A percentile compares a stretch with the other conserved stretches of the same genome.
Conservation (phyloP, 179 eudicot species). For the Nepenthes alata region DNA sequence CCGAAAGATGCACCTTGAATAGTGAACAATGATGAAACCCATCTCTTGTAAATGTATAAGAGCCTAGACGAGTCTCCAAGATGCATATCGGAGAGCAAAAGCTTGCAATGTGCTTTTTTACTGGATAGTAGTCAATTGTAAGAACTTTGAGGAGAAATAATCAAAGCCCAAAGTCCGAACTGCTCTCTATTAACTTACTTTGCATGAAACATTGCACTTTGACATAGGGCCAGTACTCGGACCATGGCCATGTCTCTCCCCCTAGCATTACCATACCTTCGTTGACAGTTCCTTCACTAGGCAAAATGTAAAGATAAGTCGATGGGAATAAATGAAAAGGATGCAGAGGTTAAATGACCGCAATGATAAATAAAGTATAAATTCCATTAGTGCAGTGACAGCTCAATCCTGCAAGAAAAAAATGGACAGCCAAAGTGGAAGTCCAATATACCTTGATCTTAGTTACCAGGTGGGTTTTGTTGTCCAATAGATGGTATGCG, state of each 20-base stretch:
- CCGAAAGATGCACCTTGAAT: slow-evolving; percentile 34
- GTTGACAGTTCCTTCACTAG: slow-evolving; percentile 46
- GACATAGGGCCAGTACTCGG: slow-evolving; percentile 63
- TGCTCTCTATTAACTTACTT: slow-evolving; percentile 29
- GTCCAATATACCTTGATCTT: no score
- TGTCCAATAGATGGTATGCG: no score
- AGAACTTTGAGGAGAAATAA: no score
- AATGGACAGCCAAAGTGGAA: no score
- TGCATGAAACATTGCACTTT: slow-evolving; percentile 60
- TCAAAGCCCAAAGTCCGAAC: neutral
- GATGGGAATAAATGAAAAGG: neutral
- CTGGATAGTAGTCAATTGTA: slow-evolving; percentile 14
- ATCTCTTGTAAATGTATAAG: slow-evolving; percentile 70
- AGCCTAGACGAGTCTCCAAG: slow-evolving; percentile 63
- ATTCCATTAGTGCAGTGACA: no score
- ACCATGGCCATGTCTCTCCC: slow-evolving; percentile 86
- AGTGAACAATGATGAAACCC: slow-evolving; percentile 60
- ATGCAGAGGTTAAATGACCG: neutral
- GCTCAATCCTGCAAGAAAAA: no score
- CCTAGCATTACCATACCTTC: slow-evolving; percentile 48
- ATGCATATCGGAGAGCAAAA: slow-evolving; percentile 75
- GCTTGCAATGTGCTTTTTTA: slow-evolving; percentile 43
- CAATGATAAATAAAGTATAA: no score
- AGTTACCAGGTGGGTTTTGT: no score
- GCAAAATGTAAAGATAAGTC: neutral